Percentiles rank a stretch among this genome's conserved stretches.
phyloP scores from a whole-genome alignment of 1,284 basidiomycete genomes.

The Rhodotorula sp. region DNA sequence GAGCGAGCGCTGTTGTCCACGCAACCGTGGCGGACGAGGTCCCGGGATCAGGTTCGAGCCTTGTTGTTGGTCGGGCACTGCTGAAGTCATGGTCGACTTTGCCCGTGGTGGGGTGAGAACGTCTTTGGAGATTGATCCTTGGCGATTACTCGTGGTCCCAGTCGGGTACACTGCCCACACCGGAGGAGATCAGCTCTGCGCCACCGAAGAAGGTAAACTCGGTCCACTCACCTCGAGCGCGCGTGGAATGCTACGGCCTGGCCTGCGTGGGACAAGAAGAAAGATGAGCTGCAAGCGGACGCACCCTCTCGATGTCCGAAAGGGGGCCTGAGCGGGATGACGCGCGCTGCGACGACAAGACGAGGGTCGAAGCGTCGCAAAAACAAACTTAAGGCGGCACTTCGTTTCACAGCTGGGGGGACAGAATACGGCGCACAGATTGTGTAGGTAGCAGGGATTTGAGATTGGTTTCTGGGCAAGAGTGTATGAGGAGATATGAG shows the following conservation, averaged over 20 bases:
- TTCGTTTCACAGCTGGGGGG: no score
- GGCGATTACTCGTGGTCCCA: background rate
- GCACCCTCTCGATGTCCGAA: no score
- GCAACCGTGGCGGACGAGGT: background rate
- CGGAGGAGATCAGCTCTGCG: background rate
- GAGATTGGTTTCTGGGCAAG: background rate
- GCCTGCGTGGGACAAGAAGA: no score
- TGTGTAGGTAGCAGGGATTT: no score
- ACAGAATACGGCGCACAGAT: background rate
- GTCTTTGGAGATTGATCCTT: background rate
- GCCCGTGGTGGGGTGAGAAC: no score
- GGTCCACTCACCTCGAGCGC: no score
- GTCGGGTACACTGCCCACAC: no score
- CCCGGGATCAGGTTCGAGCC: background rate
- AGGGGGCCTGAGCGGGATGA: background rate
- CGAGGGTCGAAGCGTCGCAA: background rate
- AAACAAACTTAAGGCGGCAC: no score
- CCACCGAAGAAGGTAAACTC: background rate
- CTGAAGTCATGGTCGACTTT: background rate
- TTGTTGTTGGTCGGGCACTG: background rate
- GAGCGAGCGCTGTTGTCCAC: constrained; percentile 10
- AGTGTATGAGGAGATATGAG: background rate
- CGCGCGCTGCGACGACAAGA: background rate
- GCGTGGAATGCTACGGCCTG: no score
- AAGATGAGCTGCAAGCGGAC: background rate